Base-by-base conservation (phyloP, 2,329 filamentous ascomycete species). In the Fusarium longipes region DNA sequence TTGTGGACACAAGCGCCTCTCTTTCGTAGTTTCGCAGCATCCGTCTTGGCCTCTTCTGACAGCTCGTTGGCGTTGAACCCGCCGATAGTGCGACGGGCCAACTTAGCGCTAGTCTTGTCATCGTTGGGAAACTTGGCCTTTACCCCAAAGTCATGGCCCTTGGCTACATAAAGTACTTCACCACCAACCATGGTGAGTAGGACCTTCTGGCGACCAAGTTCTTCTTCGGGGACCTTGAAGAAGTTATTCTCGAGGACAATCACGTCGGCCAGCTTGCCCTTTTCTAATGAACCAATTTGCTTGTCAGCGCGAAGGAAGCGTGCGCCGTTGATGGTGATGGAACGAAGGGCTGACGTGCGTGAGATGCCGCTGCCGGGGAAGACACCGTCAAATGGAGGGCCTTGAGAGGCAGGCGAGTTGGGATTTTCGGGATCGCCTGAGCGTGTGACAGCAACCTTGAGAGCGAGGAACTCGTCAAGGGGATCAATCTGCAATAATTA, bases 131-230 rank as follows among this genome's bases (percentile, higher is more conserved):
- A 74, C 40, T 72, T 74, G n/a, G 70, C 45, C 43, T 63, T 43
- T 17, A 73, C 62, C 6, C 65, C 70, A 50, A 74, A 71, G 22
- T 71, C 48, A 1, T 68, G 58, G 2, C 69, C 72, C 2, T 74
- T 57, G 7, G 70, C 70, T 6, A 74, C 68, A 27, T 74, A 74
- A 3, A 74, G 43, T 2, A 74, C 67, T 30, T 73, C 70, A 3
- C 73, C 73, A 10, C 73, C 72, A 12, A 74, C 54, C 68, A 74
- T 73, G 17, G 71, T 74, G 6, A 74, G 60, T 24, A 74, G 42
- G 1, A 72, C 67, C 20, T 62, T 67, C 49, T 73, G 65, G 1
- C 71, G 71, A 2, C 68, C 73, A 4, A 74, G 50, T 45, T 71
- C 67, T 8, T 65, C 71, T 7, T 68, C 63, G 0, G 72, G 65